A percentile compares a stretch with the other conserved stretches of the same genome.
phyloP scores from a whole-genome alignment of 441 rosid species.

The Erodium moschatum region DNA sequence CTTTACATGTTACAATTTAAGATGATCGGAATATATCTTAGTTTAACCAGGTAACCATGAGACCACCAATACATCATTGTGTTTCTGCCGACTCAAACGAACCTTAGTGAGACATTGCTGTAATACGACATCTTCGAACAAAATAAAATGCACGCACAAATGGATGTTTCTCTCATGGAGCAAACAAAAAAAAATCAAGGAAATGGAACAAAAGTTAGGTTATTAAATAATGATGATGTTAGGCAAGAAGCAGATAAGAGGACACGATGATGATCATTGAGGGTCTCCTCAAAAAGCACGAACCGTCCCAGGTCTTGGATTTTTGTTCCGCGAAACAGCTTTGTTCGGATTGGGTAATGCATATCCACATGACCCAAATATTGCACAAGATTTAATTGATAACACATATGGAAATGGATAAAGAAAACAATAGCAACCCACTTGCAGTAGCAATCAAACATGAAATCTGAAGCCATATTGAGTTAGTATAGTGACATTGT shows the following conservation, averaged over 20 bases:
- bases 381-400: not conserved
- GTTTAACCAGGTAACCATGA: too few species aligned
- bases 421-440: not conserved
- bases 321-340: not conserved
- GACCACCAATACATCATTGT: too few species aligned
- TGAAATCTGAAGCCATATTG: not conserved
- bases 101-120: too few species aligned
- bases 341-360: not conserved
- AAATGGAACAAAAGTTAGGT: not conserved
- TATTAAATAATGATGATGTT: not conserved
- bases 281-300: not conserved
- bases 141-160: too few species aligned
- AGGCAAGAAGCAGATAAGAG: constrained; percentile 3
- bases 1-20: too few species aligned
- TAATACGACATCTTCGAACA: too few species aligned
- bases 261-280: not conserved
- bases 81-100: too few species aligned
- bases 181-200: not conserved
- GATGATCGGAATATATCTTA: too few species aligned
- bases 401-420: not conserved
- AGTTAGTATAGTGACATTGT: not conserved
- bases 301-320: not conserved
- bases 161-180: too few species aligned
- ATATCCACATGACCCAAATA: not conserved
- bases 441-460: not conserved